phyloP scores from a whole-genome alignment of 2,329 filamentous ascomycete genomes.

The Elsinoe fawcettii region DNA sequence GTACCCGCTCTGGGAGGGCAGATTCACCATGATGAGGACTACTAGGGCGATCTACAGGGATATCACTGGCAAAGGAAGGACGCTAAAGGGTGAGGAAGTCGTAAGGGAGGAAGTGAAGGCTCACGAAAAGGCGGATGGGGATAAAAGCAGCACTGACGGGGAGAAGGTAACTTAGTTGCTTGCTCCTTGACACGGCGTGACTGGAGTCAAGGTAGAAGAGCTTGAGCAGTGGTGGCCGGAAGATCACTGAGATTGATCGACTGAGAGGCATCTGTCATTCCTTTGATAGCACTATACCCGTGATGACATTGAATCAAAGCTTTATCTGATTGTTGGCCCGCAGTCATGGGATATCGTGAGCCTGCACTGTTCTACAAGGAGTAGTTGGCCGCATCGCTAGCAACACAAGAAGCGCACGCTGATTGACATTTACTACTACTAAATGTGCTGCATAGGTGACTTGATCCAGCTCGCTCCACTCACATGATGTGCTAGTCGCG shows the following conservation, averaged over 20 bases:
- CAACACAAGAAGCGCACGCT: too few relatives aligned
- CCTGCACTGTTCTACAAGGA: too few relatives aligned
- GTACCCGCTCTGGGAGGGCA: conserved; percentile 74
- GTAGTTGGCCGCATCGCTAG: too few relatives aligned
- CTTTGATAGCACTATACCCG: neutral
- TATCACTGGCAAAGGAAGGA: conserved; percentile 37
- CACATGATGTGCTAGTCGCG: too few relatives aligned
- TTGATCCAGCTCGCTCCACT: too few relatives aligned
- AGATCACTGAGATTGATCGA: neutral
- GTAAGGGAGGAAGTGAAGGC: conserved; percentile 23
- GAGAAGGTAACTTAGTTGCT: neutral
- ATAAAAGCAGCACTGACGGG: neutral
- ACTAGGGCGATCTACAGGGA: conserved; percentile 56
- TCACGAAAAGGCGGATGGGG: conserved; percentile 16
- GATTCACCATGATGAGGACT: conserved; percentile 57
- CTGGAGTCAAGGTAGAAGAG: too few relatives aligned
- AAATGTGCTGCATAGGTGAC: too few relatives aligned
- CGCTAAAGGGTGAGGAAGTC: conserved; percentile 26
- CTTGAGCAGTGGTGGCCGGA: too few relatives aligned
- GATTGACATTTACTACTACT: too few relatives aligned
- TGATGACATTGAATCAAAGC: neutral
- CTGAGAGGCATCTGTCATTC: neutral
- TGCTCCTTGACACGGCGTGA: too few relatives aligned
- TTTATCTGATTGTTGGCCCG: too few relatives aligned
- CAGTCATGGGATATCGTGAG: too few relatives aligned